A percentile compares a stretch with the other conserved stretches of the same genome.
phyloP scores from a whole-genome alignment of 2,329 filamentous ascomycete genomes.

The Venturia nashicola region DNA sequence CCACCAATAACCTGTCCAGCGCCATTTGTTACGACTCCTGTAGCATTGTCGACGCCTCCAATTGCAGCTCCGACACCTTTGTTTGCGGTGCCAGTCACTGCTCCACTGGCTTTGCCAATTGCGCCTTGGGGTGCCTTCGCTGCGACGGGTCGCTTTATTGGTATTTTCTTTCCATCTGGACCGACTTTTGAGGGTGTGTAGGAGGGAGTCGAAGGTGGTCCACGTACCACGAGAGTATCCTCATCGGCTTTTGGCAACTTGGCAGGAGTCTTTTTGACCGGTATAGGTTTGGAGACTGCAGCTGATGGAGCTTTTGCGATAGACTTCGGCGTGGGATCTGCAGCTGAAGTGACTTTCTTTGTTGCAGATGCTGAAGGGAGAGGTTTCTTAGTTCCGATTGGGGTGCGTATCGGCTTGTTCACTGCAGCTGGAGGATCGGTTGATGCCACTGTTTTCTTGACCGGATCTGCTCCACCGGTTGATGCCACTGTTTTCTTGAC shows the following conservation, averaged over 20 bases:
- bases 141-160: conserved; percentile 15
- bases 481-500: conserved; percentile 15
- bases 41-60: conserved; percentile 10
- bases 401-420: conserved; percentile 11
- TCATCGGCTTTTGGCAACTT: conserved; percentile 12
- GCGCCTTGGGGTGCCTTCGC: conserved; percentile 26
- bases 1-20: conserved; percentile 20
- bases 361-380: conserved; percentile 9
- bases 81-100: conserved; percentile 25
- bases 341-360: conserved; percentile 12
- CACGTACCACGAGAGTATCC: neutral
- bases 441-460: conserved; percentile 14
- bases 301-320: conserved; percentile 6
- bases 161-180: conserved; percentile 15
- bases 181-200: neutral
- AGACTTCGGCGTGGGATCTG: conserved; percentile 9
- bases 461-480: no score
- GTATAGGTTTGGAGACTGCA: conserved; percentile 12
- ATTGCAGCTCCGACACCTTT: conserved; percentile 21
- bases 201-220: conserved; percentile 14
- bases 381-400: conserved; percentile 14
- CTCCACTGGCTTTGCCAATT: conserved; percentile 22
- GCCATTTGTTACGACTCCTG: conserved; percentile 16
- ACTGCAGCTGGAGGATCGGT: conserved; percentile 6
- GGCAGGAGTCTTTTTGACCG: conserved; percentile 17